phyloP scores from a whole-genome alignment of 2,329 filamentous ascomycete species.

The Verticillium longisporum region DNA sequence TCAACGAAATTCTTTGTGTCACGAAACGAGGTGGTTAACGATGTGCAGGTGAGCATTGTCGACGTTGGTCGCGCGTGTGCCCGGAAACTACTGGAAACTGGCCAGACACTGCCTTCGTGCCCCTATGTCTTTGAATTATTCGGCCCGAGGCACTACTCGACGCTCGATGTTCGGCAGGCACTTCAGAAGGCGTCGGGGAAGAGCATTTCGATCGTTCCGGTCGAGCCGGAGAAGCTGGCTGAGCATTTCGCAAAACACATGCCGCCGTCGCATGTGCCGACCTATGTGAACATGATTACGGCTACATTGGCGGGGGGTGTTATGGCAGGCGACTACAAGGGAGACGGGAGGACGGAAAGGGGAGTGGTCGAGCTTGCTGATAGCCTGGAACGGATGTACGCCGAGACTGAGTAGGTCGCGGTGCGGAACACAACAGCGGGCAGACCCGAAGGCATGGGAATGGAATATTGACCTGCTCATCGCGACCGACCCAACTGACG shows the following conservation, averaged over 20 bases:
- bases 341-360: slow-evolving; percentile 15
- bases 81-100: slow-evolving; percentile 11
- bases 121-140: slow-evolving; percentile 17
- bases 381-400: slow-evolving; percentile 13
- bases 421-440: too few relatives aligned
- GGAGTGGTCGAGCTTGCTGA: slow-evolving; percentile 19
- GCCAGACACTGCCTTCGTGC: slow-evolving; percentile 1
- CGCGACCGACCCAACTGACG: too few relatives aligned
- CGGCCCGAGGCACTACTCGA: slow-evolving; percentile 20
- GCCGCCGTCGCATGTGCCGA: slow-evolving; percentile 9
- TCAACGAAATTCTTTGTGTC: not conserved
- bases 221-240: slow-evolving; percentile 16
- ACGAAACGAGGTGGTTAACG: slow-evolving; percentile 1
- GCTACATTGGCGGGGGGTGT: slow-evolving; percentile 17
- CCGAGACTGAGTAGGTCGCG: not conserved
- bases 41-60: slow-evolving; percentile 17
- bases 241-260: slow-evolving; percentile 16
- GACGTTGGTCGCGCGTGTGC: slow-evolving; percentile 21
- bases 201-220: slow-evolving; percentile 13
- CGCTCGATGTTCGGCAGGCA: slow-evolving; percentile 18
- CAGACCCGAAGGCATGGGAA: too few relatives aligned
- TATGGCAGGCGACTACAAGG: slow-evolving; percentile 14
- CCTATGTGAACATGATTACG: slow-evolving; percentile 8
- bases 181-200: slow-evolving; percentile 20
- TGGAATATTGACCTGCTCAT: too few relatives aligned